phyloP scores from a whole-genome alignment of 2,329 filamentous ascomycete genomes.

The Colletotrichum acutatum region DNA sequence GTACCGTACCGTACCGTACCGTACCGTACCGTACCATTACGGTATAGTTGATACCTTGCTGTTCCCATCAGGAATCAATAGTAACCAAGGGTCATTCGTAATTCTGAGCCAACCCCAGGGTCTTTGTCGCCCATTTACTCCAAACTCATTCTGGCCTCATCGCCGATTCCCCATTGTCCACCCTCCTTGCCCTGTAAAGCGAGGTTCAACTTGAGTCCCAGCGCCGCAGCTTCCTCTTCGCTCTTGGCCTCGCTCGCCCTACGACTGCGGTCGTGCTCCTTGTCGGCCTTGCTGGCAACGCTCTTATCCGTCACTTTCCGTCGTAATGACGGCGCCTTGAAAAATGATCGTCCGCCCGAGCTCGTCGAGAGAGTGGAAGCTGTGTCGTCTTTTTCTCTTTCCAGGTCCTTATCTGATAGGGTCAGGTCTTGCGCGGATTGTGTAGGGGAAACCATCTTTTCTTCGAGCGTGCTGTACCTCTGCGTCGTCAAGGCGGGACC shows the following conservation, averaged over 20 bases:
- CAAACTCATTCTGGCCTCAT: conserved; percentile 85
- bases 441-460: conserved; percentile 49
- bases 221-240: conserved; percentile 54
- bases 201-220: conserved; percentile 59
- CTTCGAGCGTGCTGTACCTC: conserved; percentile 48
- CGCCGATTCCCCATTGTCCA: conserved; percentile 80
- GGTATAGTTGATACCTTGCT: not conserved
- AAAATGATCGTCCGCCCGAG: conserved; percentile 53
- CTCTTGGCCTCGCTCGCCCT: conserved; percentile 55
- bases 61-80: not conserved
- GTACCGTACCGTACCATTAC: not conserved
- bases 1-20: not conserved
- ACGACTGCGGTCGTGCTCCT: conserved; percentile 46
- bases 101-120: not conserved
- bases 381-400: conserved; percentile 51
- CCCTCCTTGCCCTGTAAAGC: conserved; percentile 67
- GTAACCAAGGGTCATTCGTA: not conserved
- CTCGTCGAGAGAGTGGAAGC: conserved; percentile 60
- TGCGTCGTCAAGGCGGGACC: conserved; percentile 38
- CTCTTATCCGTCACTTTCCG: conserved; percentile 50
- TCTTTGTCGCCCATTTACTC: conserved; percentile 60
- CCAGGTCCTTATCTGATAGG: conserved; percentile 26
- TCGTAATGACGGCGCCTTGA: conserved; percentile 53
- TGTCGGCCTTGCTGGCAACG: conserved; percentile 40
- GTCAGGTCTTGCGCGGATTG: conserved; percentile 39